phyloP scores from a whole-genome alignment of 2,329 filamentous ascomycete species.

The Trichoderma sp. region DNA sequence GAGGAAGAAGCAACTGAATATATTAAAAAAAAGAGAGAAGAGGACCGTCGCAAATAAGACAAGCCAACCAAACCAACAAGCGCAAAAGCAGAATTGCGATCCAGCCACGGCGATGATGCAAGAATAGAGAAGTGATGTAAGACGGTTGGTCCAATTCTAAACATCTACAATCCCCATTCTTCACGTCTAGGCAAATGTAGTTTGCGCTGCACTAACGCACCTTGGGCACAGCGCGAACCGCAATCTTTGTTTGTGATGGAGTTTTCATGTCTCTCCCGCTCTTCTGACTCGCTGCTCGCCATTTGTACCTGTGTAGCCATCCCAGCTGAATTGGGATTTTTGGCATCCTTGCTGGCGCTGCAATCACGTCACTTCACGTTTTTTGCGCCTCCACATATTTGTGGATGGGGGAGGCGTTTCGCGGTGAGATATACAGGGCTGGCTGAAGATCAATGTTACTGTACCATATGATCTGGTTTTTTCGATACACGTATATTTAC shows the following conservation, averaged over 20 bases:
- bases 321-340: background rate
- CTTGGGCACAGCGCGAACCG: conserved; percentile 24
- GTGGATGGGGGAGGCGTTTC: background rate
- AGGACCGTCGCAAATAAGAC: background rate
- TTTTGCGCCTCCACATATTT: conserved; percentile 19
- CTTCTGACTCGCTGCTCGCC: background rate
- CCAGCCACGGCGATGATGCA: conserved; percentile 24
- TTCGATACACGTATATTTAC: background rate
- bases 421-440: conserved; percentile 2
- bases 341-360: conserved; percentile 5
- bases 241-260: background rate
- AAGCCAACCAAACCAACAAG: background rate
- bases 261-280: background rate
- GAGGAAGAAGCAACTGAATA: background rate
- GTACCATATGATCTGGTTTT: background rate
- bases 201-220: conserved; percentile 17
- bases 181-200: background rate
- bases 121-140: conserved; percentile 15
- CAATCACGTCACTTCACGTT: conserved; percentile 25
- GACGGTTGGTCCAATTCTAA: background rate
- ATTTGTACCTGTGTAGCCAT: background rate
- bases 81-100: conserved; percentile 5
- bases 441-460: background rate
- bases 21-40: background rate
- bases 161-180: background rate